These are phyloP conservation scores for Exophiala spinifera DNA, from an alignment of 2,329 filamentous ascomycete genomes.

Conservation along the genomic window DNA sequence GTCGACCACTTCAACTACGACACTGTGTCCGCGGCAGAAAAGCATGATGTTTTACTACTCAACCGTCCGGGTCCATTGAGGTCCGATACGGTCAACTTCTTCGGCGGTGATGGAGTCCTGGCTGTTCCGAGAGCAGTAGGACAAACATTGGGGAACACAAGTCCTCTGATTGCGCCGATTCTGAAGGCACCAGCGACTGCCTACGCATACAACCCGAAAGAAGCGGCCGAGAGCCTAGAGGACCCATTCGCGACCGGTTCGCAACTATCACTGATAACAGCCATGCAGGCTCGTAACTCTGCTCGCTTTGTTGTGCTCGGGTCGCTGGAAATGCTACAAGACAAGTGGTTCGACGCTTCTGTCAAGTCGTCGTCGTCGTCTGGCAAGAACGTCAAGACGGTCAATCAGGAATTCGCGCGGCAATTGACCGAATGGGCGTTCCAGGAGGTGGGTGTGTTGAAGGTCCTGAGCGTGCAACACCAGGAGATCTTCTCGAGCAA, in stretches of 20 bases:
- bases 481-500: conserved; percentile 52
- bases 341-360: conserved; percentile 82
- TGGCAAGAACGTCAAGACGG: conserved; percentile 60
- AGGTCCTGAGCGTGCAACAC: conserved; percentile 80
- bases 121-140: conserved; percentile 80
- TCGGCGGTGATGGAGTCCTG: conserved; percentile 65
- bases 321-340: conserved; percentile 79
- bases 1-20: conserved; percentile 98
- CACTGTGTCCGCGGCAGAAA: conserved; percentile 67
- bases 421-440: conserved; percentile 92
- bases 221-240: conserved; percentile 66
- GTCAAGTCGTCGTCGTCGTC: conserved; percentile 58
- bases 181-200: conserved; percentile 78
- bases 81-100: conserved; percentile 72
- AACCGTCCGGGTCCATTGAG: conserved; percentile 64
- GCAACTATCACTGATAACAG: conserved; percentile 81
- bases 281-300: conserved; percentile 88
- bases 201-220: conserved; percentile 92
- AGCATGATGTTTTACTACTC: conserved; percentile 84
- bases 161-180: conserved; percentile 75
- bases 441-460: conserved; percentile 85
- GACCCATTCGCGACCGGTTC: conserved; percentile 80
- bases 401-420: conserved; percentile 81
- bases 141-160: conserved; percentile 73
- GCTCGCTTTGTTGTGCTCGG: conserved; percentile 84